These are phyloP conservation scores for Corchorus olitorius DNA, from an alignment of 345 rosid genomes.

Conservation along the genomic window DNA sequence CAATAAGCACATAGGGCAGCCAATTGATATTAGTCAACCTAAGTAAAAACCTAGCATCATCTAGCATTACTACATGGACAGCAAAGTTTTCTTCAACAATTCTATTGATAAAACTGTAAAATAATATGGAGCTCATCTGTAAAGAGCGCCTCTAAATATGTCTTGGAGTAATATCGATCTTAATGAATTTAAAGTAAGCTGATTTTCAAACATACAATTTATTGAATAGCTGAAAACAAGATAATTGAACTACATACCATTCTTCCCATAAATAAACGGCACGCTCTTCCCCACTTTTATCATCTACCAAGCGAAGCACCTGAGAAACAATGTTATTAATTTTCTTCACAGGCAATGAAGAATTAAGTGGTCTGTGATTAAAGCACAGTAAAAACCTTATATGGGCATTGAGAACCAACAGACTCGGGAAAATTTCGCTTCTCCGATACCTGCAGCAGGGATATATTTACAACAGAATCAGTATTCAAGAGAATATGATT, in stretches of 20 bases:
- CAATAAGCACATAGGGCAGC: background rate
- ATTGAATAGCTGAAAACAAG: slow-evolving; percentile 8
- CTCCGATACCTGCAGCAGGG: slow-evolving; percentile 67
- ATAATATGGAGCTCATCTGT: background rate
- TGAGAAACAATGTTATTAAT: slow-evolving; percentile 37
- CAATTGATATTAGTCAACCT: background rate
- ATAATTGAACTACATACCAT: slow-evolving; percentile 50
- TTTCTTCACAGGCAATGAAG: slow-evolving; percentile 20
- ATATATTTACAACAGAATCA: slow-evolving; percentile 18
- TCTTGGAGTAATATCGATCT: background rate
- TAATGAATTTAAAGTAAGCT: background rate
- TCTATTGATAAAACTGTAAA: background rate
- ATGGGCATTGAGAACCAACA: slow-evolving; percentile 41
- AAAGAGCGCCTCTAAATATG: background rate
- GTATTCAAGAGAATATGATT: slow-evolving; percentile 8
- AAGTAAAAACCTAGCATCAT: background rate
- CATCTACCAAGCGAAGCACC: slow-evolving; percentile 92
- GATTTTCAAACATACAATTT: background rate
- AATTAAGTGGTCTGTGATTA: slow-evolving; percentile 13
- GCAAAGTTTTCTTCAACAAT: background rate
- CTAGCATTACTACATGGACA: background rate
- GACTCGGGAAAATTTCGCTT: slow-evolving; percentile 46
- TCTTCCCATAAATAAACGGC: slow-evolving; percentile 79
- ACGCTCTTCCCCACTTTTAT: slow-evolving; percentile 80
- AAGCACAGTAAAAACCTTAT: slow-evolving; percentile 59